Percentiles rank a stretch among this genome's conserved stretches.
Evolutionary conservation across 768 basidiomycete species (phyloP).

Genomic region (Collybia nuda): DNA sequence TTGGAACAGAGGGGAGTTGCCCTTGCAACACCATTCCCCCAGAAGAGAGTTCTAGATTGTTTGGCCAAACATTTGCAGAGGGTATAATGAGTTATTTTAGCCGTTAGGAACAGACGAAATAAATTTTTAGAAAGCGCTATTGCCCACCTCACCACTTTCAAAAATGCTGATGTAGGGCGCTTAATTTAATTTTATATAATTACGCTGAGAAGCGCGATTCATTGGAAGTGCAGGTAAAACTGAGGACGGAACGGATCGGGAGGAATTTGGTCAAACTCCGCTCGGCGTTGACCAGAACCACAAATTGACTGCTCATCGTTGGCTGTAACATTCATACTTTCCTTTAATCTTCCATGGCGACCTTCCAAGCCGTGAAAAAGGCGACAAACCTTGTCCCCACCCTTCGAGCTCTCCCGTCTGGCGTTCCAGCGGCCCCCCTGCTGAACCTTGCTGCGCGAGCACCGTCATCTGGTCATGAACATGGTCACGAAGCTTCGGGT

Average conservation of each 20-base stretch:
- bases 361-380: conserved; percentile 76
- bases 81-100: not conserved
- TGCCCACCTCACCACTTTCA: no score
- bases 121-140: no score
- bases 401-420: conserved; percentile 73
- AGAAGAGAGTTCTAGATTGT: conserved; percentile 60
- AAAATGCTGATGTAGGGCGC: no score
- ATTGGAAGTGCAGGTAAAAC: not conserved
- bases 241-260: conserved; percentile 3
- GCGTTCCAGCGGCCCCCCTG: conserved; percentile 74
- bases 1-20: conserved; percentile 50
- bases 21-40: conserved; percentile 59
- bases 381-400: conserved; percentile 82
- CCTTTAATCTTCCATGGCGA: conserved; percentile 52
- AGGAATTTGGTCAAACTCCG: not conserved
- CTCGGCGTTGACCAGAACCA: not conserved
- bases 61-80: conserved; percentile 27
- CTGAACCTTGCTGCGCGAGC: conserved; percentile 74
- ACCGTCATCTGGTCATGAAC: conserved; percentile 56
- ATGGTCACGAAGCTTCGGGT: conserved; percentile 52
- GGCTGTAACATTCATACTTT: conserved; percentile 21
- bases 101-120: no score
- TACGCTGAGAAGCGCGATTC: not conserved
- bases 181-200: no score
- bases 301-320: conserved; percentile 33